A percentile compares a stretch with the other conserved stretches of the same genome.
Conservation (phyloP, 1,284 basidiomycete species). For the Fomitopsis pinicola region DNA sequence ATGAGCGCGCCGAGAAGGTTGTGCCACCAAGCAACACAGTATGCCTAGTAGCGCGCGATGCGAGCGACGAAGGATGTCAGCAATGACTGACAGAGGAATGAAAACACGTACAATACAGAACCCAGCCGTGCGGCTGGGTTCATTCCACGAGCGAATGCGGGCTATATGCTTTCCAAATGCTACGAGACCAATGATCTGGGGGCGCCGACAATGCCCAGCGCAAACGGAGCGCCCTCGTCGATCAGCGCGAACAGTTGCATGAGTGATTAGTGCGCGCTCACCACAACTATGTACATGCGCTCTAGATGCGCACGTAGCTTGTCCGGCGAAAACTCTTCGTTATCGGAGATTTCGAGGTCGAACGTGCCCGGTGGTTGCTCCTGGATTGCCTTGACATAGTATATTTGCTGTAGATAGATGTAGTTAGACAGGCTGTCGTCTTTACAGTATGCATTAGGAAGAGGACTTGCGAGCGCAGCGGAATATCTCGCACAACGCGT, state of each 20-base stretch:
- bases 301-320: conserved; percentile 48
- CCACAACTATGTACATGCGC: conserved; percentile 42
- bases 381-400: conserved; percentile 31
- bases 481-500: too few relatives aligned
- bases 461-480: too few relatives aligned
- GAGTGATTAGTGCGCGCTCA: conserved; percentile 11
- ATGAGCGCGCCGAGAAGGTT: conserved; percentile 37
- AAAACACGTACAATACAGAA: conserved; percentile 32
- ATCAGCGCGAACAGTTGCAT: too few relatives aligned
- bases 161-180: conserved; percentile 42
- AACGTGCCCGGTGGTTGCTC: conserved; percentile 26
- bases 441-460: too few relatives aligned
- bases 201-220: neutral
- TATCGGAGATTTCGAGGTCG: conserved; percentile 38
- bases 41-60: conserved; percentile 23
- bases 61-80: neutral
- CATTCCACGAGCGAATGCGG: conserved; percentile 47
- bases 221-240: too few relatives aligned
- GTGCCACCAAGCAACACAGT: conserved; percentile 40
- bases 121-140: conserved; percentile 36
- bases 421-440: neutral
- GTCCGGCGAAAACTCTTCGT: conserved; percentile 44
- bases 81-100: neutral
- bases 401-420: conserved; percentile 26
- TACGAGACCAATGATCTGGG: conserved; percentile 36